phyloP scores from a whole-genome alignment of 371 early-diverging fungal genomes.

The Saksenaea oblongispora region DNA sequence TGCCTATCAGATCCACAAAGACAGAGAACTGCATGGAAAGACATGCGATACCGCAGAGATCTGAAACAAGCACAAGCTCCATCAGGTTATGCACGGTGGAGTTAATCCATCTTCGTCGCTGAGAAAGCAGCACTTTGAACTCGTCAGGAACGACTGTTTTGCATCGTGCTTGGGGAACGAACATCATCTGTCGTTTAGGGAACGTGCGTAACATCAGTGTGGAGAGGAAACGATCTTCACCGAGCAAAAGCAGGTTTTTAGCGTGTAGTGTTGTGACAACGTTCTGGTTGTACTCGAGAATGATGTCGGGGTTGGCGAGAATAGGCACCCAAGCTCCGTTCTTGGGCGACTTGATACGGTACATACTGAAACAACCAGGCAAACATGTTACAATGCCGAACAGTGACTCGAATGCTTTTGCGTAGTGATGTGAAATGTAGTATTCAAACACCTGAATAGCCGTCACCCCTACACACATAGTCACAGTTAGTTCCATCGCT shows the following conservation, averaged over 20 bases:
- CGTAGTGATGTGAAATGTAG: constrained; percentile 95
- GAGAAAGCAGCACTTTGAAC: constrained; percentile 78
- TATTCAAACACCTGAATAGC: constrained; percentile 89
- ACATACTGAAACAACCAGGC: constrained; percentile 96
- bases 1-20: constrained; percentile 81
- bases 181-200: constrained; percentile 92
- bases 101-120: constrained; percentile 93
- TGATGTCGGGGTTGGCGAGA: constrained; percentile 87
- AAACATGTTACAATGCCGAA: constrained; percentile 98
- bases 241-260: constrained; percentile 92
- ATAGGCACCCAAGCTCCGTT: constrained; percentile 82
- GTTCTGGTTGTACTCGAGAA: constrained; percentile 88
- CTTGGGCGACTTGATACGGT: constrained; percentile 79
- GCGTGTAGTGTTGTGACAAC: constrained; percentile 93
- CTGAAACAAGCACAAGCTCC: constrained; percentile 85
- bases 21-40: constrained; percentile 91
- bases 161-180: constrained; percentile 90
- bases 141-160: constrained; percentile 83
- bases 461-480: constrained; percentile 36
- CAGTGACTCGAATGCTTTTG: constrained; percentile 94
- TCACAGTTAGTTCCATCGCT: background rate
- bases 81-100: constrained; percentile 88
- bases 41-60: constrained; percentile 87
- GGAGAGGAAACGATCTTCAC: constrained; percentile 96
- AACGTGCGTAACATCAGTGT: constrained; percentile 94